Percentiles rank a stretch among this genome's conserved stretches.
Evolutionary conservation across 257 asterid species (phyloP).

Genomic region (Solanum clarkiae): DNA sequence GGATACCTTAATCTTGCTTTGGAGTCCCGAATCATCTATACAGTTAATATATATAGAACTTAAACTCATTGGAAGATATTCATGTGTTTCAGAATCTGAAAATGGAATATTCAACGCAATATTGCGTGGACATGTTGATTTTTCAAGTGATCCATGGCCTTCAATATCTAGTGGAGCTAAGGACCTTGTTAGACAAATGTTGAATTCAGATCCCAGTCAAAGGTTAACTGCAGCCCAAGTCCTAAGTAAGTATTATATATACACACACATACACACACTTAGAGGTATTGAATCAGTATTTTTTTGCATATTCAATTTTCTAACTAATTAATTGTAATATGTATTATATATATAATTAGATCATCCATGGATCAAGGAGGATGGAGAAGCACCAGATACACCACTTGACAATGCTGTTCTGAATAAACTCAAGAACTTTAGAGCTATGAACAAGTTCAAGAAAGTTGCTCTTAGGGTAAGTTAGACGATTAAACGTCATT

Average conservation of each 20-base stretch:
- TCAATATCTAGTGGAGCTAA: constrained; percentile 46
- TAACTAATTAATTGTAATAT: background rate
- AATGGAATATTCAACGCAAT: constrained; percentile 53
- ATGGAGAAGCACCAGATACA: constrained; percentile 57
- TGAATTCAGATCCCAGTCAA: constrained; percentile 45
- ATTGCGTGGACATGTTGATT: constrained; percentile 38
- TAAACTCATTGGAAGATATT: background rate
- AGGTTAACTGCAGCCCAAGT: constrained; percentile 48
- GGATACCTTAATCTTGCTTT: background rate
- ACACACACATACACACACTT: background rate
- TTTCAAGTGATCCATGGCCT: constrained; percentile 54
- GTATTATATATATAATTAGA: constrained; percentile 9
- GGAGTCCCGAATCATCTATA: background rate
- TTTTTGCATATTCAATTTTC: background rate
- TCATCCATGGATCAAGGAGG: constrained; percentile 75
- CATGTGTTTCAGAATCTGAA: constrained; percentile 34
- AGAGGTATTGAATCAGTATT: background rate
- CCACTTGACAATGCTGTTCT: constrained; percentile 53
- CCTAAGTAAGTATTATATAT: constrained; percentile 17
- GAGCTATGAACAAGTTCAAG: constrained; percentile 58
- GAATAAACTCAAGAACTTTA: constrained; percentile 42
- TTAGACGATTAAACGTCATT: background rate
- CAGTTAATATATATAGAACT: background rate
- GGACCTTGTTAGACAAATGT: constrained; percentile 50
- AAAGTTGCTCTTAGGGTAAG: constrained; percentile 53